These are phyloP conservation scores for Alternaria triticimaculans DNA, from an alignment of 2,329 filamentous ascomycete species.

Conservation along the genomic window DNA sequence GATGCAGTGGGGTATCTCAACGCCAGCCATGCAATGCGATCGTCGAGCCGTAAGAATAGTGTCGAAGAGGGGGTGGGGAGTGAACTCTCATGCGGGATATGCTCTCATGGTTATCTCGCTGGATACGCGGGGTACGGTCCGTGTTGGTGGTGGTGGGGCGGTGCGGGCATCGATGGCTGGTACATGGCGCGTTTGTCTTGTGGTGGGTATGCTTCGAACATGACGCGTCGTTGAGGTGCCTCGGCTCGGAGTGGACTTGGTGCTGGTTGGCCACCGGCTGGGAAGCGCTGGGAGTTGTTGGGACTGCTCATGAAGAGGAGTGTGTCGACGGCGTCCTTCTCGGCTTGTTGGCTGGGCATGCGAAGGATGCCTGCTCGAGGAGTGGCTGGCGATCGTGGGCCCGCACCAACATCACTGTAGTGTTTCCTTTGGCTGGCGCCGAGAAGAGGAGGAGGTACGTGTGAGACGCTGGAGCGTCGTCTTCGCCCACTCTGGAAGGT, in stretches of 20 bases:
- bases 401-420: conserved; percentile 37
- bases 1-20: conserved; percentile 40
- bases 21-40: conserved; percentile 44
- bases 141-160: conserved; percentile 31
- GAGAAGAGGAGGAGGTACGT: conserved; percentile 41
- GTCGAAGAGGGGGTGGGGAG: not conserved
- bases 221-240: conserved; percentile 42
- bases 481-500: conserved; percentile 44
- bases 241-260: conserved; percentile 42
- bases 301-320: conserved; percentile 83
- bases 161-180: conserved; percentile 29
- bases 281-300: conserved; percentile 63
- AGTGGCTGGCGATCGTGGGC: conserved; percentile 37
- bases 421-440: conserved; percentile 40
- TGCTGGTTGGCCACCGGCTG: conserved; percentile 33
- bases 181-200: conserved; percentile 32
- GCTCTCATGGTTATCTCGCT: conserved; percentile 22
- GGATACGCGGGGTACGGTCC: conserved; percentile 37
- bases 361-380: conserved; percentile 62
- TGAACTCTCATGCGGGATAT: fast-evolving
- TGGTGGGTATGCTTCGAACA: conserved; percentile 44
- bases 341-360: conserved; percentile 72
- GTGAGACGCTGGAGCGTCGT: conserved; percentile 43
- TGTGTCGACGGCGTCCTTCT: conserved; percentile 82
- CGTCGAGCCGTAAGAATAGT: conserved; percentile 23